Percentiles rank a stretch among this genome's conserved stretches.
Conservation (phyloP, 345 rosid genomes). For the Melaleuca alternifolia region DNA sequence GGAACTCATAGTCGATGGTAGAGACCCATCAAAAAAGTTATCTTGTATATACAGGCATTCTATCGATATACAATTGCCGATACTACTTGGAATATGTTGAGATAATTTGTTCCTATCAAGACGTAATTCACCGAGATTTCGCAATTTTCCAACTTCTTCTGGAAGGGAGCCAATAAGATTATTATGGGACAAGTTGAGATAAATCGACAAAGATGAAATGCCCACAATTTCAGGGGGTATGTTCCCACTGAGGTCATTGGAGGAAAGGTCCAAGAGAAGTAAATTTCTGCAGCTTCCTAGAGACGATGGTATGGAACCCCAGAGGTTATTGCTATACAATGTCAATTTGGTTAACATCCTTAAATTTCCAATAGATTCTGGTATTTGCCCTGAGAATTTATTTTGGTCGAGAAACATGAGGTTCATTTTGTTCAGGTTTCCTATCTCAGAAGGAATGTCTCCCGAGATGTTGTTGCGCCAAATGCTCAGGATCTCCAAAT, state of each 20-base stretch:
- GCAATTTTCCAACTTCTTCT: background rate
- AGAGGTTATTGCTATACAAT: background rate
- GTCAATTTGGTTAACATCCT: background rate
- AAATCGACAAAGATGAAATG: too few relatives aligned
- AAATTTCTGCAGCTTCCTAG: too few relatives aligned
- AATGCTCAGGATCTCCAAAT: background rate
- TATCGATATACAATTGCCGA: background rate
- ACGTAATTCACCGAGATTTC: background rate
- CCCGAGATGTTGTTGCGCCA: background rate
- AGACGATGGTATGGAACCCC: too few relatives aligned
- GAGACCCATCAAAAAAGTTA: background rate
- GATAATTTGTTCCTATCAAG: background rate
- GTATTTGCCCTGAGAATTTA: constrained; percentile 4
- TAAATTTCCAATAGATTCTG: background rate
- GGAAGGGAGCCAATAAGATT: background rate
- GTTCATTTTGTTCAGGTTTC: background rate
- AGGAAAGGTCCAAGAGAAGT: too few relatives aligned
- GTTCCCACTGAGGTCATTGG: too few relatives aligned
- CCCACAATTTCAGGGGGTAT: background rate
- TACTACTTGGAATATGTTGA: background rate
- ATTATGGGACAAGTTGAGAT: background rate
- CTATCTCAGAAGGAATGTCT: background rate
- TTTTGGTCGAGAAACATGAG: background rate
- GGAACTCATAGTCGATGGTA: background rate
- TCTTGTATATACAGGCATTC: background rate